Evolutionary conservation across 2,329 filamentous ascomycete genomes (phyloP), one percentile per base, ranked within the genome.

Genomic region (Aspergillus pseudotamarii): DNA sequence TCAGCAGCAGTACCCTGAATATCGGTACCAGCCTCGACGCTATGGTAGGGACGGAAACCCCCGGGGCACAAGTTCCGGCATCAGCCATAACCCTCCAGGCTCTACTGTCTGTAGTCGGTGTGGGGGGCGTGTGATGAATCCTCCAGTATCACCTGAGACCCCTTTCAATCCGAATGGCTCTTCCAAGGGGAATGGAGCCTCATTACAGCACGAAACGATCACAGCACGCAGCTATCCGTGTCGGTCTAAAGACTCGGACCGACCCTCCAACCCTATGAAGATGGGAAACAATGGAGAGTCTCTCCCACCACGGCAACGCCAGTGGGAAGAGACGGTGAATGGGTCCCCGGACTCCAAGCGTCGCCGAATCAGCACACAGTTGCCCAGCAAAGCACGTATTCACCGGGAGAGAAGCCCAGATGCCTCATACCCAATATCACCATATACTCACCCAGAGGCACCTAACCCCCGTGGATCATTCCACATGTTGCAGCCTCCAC

Each of bases 1-100:
- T 77, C 90, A 93, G 73, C 89, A 89, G 67, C 91, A 94, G 79
- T 97, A 97, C 76, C 95, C 95, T 2, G 91, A 92, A 68, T 99
- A 99, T 79, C 89, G 93, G 66, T 99, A 98, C 75, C 93, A 97
- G 76, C 95, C 95, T 41, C 89, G 92, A 28, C 86, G 91, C 36
- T 85, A 84, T 61, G 81, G 81, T 23, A 87, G 91, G 41, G 87
- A 86, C 67, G 78, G 79, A 14, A 80, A 74, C 61, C 73, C 75
- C 62, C 79, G 78, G 48, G 76, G 69, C 48, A 51, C 71, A 9
- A 72, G 70, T 16, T 73, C 77, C 9, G 72, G 74, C 1, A 75
- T 79, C 55, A 76, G 71, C 58, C 73, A 75, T 66, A 79, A 78
- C 41, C 72, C 75, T 60, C 69, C 73, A 16, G 76, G 78, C 14